phyloP scores from a whole-genome alignment of 2,329 filamentous ascomycete genomes.

The Xylariaceae sp. region DNA sequence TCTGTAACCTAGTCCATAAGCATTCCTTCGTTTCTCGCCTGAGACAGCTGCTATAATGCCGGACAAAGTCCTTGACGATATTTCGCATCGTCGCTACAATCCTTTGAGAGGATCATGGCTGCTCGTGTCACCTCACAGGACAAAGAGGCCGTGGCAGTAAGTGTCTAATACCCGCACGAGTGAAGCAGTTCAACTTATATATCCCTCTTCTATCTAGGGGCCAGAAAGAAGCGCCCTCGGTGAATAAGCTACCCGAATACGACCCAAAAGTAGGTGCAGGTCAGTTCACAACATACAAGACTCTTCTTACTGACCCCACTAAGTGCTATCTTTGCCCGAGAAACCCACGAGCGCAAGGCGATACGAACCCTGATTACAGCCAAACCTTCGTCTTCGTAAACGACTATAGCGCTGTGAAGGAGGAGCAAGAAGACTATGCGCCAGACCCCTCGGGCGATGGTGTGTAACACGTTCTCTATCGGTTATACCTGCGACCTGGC shows the following conservation, averaged over 20 bases:
- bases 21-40: too few species aligned
- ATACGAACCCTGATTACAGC: conserved; percentile 82
- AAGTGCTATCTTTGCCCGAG: conserved; percentile 94
- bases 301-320: not conserved
- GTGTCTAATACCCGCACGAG: conserved; percentile 38
- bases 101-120: conserved; percentile 88
- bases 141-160: conserved; percentile 97
- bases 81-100: conserved; percentile 94
- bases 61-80: conserved; percentile 84
- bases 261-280: conserved; percentile 65
- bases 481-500: not conserved
- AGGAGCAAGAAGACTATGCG: conserved; percentile 80
- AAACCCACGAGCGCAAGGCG: conserved; percentile 86
- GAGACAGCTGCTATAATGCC: conserved; percentile 68
- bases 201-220: conserved; percentile 59
- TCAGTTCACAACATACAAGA: not conserved
- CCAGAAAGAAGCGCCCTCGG: conserved; percentile 73
- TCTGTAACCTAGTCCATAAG: too few species aligned
- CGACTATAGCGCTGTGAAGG: conserved; percentile 96
- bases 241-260: conserved; percentile 73
- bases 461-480: conserved; percentile 11
- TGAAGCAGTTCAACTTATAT: conserved; percentile 3
- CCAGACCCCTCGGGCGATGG: conserved; percentile 44
- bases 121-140: conserved; percentile 92
- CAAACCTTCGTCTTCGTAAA: conserved; percentile 95